Base-by-base conservation (phyloP, 2,329 filamentous ascomycete genomes). In the Neopestalotiopsis clavispora region DNA sequence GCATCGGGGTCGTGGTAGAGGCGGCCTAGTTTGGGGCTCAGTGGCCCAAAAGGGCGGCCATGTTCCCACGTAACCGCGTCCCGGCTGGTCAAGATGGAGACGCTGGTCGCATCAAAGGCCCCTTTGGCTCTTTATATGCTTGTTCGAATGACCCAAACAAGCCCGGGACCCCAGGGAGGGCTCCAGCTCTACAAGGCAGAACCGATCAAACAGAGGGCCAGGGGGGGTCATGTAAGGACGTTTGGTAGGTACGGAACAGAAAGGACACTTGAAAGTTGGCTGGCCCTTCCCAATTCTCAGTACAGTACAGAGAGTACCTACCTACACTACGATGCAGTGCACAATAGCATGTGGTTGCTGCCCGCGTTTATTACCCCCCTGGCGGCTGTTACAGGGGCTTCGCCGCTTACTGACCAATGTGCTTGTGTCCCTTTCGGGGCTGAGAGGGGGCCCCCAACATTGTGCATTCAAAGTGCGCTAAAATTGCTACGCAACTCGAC, bases 51-150 rank as follows among this genome's bases (percentile, higher is more conserved):
- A 71, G 58, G 67, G 72, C 68, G 76, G 70, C 76, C 77, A 63
- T 66, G 34, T 38, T 66, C 68, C 67, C 67, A 68, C 65, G 70
- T 68, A 72, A 70, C 59, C 66, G 69, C 65, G 65, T 67, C 65
- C 45, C 17, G n/a, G 34, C 34, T 20, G 45, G 45, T 52, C 17
- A 17, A 40, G 30, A 68, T 69, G 65, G 62, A 68, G 67, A 67
- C 67, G 67, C 60, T 32, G 70, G 74, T 73, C 71, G 72, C 72
- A 76, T 72, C 65, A 65, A 71, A 65, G 73, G 74, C 65, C 70
- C 69, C 66, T 69, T 67, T 67, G 71, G 71, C 68, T 71, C 70
- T 75, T 77, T 77, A 76, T 78, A 77, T 75, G 71, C 72, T 68
- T 64, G 68, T 68, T 49, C 2, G n/a, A 52, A 14, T 7, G 34